Conservation (phyloP, 2,329 filamentous ascomycete genomes). For the Chrysoporthe deuterocubensis region DNA sequence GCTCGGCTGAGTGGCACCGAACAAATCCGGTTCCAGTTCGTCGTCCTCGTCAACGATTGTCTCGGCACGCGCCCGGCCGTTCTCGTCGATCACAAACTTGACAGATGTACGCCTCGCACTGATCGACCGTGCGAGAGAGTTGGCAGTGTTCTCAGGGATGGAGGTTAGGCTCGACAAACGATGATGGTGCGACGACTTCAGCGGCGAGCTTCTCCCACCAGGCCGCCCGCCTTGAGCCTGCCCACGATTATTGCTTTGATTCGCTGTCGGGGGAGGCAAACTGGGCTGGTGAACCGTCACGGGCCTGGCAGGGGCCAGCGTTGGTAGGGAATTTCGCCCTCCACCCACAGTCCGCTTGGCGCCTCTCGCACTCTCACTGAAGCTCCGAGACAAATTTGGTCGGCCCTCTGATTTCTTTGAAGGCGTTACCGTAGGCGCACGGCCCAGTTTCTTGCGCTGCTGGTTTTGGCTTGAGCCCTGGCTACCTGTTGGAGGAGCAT, state of each 20-base stretch:
- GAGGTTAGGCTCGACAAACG: slow-evolving; percentile 58
- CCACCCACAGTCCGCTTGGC: slow-evolving; percentile 45
- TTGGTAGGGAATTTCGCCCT: slow-evolving; percentile 48
- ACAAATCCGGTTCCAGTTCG: slow-evolving; percentile 34
- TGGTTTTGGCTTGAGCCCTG: slow-evolving; percentile 45
- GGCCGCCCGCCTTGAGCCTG: slow-evolving; percentile 40
- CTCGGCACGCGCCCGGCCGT: slow-evolving; percentile 61
- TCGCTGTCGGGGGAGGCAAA: slow-evolving; percentile 4
- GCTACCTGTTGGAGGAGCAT: slow-evolving; percentile 51
- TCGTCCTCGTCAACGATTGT: slow-evolving; percentile 50
- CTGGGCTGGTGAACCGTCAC: slow-evolving; percentile 34
- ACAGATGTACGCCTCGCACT: slow-evolving; percentile 51
- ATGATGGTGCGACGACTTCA: slow-evolving; percentile 50
- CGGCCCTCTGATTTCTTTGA: slow-evolving; percentile 50
- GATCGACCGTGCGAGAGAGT: slow-evolving; percentile 48
- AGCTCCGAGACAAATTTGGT: slow-evolving; percentile 57
- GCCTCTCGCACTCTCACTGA: slow-evolving; percentile 52
- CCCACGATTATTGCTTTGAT: slow-evolving; percentile 38
- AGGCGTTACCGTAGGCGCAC: slow-evolving; percentile 52
- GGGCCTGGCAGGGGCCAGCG: slow-evolving; percentile 52
- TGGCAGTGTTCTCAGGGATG: slow-evolving; percentile 55
- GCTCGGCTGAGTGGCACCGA: slow-evolving; percentile 3
- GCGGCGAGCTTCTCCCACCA: slow-evolving; percentile 55
- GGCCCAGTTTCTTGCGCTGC: slow-evolving; percentile 48
- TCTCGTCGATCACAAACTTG: slow-evolving; percentile 66